Evolutionary conservation across 176 grass and related monocot species (phyloP), one percentile per base, ranked within the genome.

Genomic region (Triticum turgidum): DNA sequence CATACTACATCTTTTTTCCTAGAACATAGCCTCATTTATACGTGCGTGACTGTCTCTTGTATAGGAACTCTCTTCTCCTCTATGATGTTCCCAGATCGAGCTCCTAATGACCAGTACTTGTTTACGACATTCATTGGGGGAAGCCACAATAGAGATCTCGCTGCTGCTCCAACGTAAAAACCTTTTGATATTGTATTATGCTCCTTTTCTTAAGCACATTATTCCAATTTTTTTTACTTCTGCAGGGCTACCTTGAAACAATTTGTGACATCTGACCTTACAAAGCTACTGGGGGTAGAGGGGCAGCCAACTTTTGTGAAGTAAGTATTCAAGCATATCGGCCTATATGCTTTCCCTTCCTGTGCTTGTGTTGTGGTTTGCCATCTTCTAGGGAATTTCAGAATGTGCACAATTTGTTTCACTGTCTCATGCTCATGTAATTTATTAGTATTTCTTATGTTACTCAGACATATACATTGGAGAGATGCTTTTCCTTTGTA

Each of bases 61-160:
- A 49, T 85, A 99, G 97, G 97, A 37, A 94, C 97, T 32, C 97
- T 99, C 41, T 99, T 99, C 83, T 99, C 97, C 86, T 99, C 97
- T n/a, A 99, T 96, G 94, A 99, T 99, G 97, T 99, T 99, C 87
- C 97, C 97, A 80, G 90, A 99, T 84, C 92, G 97, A 90, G 90
- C 97, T 85, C 97, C 97, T 69, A 62, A 64, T 73, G 97, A 94
- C 82, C 94, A 99, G 56, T 86, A 96, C 88, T 79, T 99, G 37
- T 99, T 96, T 86, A 96, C 94, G 21, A 90, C 94, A 83, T 99
- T 99, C 77, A 62, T 99, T 85, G 97, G 97, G 52, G 97, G 97
- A 47, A 99, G 97, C 93, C 90, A 93, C 73, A 99, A 91, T 84
- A 92, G 85, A 82, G 92, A 99, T 84, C 89, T 99, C 32, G 97